A percentile compares a stretch with the other conserved stretches of the same genome.
Conservation (phyloP, 1,284 basidiomycete genomes). For the Xanthoconium separans region DNA sequence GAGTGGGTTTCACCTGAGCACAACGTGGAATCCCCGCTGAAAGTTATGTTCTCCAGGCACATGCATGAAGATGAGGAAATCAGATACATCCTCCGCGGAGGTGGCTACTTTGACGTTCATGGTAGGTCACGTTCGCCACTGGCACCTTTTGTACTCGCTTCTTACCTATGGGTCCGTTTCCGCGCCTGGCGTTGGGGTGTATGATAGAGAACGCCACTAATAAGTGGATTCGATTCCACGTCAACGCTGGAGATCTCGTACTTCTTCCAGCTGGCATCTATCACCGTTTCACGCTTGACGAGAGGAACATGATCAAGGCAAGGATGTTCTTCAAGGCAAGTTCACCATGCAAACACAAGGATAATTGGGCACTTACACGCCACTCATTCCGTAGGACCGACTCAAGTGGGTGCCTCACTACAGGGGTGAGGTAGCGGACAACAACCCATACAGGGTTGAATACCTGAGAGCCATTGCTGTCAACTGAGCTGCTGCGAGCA, state of each 20-base stretch:
- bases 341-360: background rate
- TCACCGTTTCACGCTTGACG: constrained; percentile 83
- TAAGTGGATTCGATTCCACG: constrained; percentile 70
- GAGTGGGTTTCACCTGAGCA: constrained; percentile 50
- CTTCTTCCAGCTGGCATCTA: constrained; percentile 79
- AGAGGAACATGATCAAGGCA: constrained; percentile 64
- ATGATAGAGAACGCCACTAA: constrained; percentile 52
- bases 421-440: no score
- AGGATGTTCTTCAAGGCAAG: constrained; percentile 76
- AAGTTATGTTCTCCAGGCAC: constrained; percentile 48
- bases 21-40: background rate
- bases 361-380: background rate
- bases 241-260: constrained; percentile 71
- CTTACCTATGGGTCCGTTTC: background rate
- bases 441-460: no score
- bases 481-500: no score
- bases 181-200: no score
- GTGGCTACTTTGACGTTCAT: constrained; percentile 84
- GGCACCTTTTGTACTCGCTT: background rate
- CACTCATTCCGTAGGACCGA: background rate
- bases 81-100: constrained; percentile 77
- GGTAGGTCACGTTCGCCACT: constrained; percentile 41
- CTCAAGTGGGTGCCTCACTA: background rate
- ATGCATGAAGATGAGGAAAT: constrained; percentile 87
- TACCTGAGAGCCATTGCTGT: no score